Evolutionary conservation across 2,329 filamentous ascomycete species (phyloP).

Genomic region (Monosporascus cannonballus): DNA sequence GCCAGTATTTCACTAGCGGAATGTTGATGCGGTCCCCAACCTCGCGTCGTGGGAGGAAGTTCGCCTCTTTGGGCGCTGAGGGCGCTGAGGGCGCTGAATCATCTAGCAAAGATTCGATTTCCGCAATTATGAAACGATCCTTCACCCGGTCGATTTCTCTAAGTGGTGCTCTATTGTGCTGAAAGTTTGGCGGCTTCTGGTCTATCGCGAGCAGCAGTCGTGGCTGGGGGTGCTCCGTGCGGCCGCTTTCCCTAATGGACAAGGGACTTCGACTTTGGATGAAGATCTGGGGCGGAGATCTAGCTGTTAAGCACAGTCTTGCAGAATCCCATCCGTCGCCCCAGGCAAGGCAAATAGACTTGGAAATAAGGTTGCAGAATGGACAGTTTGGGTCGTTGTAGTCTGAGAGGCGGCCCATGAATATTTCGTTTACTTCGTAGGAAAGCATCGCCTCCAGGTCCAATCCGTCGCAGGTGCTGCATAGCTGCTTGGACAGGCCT

Average conservation of each 20-base stretch:
- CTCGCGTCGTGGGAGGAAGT: not conserved
- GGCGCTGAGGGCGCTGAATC: not conserved
- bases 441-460: too few relatives aligned
- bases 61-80: too few relatives aligned
- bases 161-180: not conserved
- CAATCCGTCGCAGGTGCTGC: too few relatives aligned
- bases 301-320: too few relatives aligned
- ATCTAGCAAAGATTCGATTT: not conserved
- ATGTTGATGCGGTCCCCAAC: not conserved
- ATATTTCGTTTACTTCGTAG: too few relatives aligned
- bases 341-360: not conserved
- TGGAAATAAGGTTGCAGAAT: not conserved
- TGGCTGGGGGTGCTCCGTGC: not conserved
- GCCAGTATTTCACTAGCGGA: not conserved
- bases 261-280: not conserved
- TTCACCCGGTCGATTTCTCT: not conserved
- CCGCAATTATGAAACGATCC: not conserved
- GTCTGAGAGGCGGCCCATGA: not conserved
- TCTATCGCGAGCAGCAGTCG: not conserved
- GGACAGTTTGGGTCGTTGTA: not conserved
- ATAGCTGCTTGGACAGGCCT: too few relatives aligned
- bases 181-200: not conserved
- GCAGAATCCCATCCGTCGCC: not conserved
- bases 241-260: not conserved
- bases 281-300: not conserved